Conservation (phyloP, 108 stramenopile species). For the Cylindrotheca closterium region DNA sequence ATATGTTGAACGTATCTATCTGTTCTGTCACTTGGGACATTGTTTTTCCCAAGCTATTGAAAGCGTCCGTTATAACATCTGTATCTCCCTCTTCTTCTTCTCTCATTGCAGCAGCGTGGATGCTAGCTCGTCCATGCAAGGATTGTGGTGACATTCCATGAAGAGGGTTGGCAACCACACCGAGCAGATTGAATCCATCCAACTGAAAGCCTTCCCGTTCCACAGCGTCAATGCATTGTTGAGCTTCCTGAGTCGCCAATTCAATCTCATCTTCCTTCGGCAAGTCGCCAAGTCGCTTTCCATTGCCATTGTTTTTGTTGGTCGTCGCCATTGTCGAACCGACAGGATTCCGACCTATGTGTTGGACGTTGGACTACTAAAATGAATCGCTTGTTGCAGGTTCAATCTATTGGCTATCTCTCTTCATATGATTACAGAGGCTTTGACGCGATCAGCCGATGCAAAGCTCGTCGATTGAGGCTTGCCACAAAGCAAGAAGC, state of each 20-base stretch:
- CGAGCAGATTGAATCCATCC: constrained; percentile 84
- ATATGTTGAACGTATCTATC: constrained; percentile 45
- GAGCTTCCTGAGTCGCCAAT: constrained; percentile 33
- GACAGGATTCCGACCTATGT: too few species aligned
- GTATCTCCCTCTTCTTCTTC: constrained; percentile 4
- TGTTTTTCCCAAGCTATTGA: constrained; percentile 41
- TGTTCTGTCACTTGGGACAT: constrained; percentile 52
- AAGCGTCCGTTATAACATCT: constrained; percentile 40
- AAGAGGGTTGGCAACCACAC: constrained; percentile 77
- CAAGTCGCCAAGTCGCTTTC: background rate
- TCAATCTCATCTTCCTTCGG: constrained; percentile 20
- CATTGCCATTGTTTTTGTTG: background rate
- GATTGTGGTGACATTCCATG: constrained; percentile 19
- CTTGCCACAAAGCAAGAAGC: background rate
- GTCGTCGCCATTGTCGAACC: too few species aligned
- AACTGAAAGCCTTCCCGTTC: constrained; percentile 43
- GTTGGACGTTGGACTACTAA: too few species aligned
- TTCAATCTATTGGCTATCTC: too few species aligned
- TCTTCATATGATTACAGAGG: background rate
- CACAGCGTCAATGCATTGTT: constrained; percentile 30
- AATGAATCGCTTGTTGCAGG: too few species aligned
- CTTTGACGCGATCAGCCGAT: background rate
- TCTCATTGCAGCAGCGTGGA: background rate
- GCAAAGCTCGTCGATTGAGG: background rate
- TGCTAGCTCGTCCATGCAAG: background rate